Evolutionary conservation across 192 early-diverging fungal genomes (phyloP).

Genomic region (Umbelopsis isabellina): DNA sequence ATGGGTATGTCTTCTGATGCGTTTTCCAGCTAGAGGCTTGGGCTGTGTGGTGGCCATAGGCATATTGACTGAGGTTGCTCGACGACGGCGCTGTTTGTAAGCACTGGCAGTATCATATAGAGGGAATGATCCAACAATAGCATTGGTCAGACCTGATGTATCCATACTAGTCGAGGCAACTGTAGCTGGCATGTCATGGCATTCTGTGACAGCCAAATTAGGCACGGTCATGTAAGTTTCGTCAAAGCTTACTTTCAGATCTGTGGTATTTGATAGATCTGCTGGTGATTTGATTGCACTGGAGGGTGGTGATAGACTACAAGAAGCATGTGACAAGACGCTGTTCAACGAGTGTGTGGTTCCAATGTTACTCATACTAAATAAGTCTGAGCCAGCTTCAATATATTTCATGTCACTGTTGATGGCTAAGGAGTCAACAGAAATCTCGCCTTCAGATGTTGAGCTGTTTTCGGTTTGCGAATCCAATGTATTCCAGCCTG

Average conservation of each 20-base stretch:
- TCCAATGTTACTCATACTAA: not conserved
- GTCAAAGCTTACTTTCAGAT: slow-evolving; percentile 3
- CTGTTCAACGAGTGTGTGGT: not conserved
- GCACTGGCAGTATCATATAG: slow-evolving; percentile 72
- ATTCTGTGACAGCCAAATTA: not conserved
- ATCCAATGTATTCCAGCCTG: slow-evolving; percentile 2
- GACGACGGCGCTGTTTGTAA: slow-evolving; percentile 72
- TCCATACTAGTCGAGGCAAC: not conserved
- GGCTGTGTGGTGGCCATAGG: slow-evolving; percentile 14
- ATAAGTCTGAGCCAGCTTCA: not conserved
- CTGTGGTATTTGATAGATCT: not conserved
- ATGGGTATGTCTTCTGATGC: slow-evolving; percentile 33
- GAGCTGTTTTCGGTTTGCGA: slow-evolving; percentile 17
- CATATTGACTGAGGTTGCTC: slow-evolving; percentile 48
- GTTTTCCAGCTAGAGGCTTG: slow-evolving; percentile 21
- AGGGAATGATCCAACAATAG: slow-evolving; percentile 57
- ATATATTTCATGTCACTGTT: not conserved
- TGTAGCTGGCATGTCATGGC: not conserved
- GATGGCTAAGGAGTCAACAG: slow-evolving; percentile 9
- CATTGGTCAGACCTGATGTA: slow-evolving; percentile 20
- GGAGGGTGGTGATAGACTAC: not conserved
- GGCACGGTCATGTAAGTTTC: not conserved
- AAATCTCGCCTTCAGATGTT: slow-evolving; percentile 13
- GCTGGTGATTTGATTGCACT: not conserved
- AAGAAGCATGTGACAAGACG: not conserved